These are phyloP conservation scores for Nannochloropsis oceanica DNA, from an alignment of 108 stramenopile genomes.

Conservation along the genomic window DNA sequence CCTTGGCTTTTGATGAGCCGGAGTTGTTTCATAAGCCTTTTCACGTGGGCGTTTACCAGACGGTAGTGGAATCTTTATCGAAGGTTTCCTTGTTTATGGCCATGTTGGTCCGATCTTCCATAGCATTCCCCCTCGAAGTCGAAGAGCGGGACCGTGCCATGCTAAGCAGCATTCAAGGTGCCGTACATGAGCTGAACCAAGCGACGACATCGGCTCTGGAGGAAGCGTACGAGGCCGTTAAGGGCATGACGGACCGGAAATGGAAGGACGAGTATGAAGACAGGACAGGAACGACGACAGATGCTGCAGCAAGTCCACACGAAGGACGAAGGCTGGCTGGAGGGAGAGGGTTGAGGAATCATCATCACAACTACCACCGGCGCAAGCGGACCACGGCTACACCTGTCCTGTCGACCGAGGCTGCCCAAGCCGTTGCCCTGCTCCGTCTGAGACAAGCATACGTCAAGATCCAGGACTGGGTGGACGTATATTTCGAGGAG, in stretches of 20 bases:
- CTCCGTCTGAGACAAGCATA: not conserved
- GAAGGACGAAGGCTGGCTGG: not conserved
- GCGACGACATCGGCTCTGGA: not conserved
- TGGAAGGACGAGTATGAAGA: not conserved
- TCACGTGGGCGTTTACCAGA: not conserved
- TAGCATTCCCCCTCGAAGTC: not conserved
- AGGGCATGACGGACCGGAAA: not conserved
- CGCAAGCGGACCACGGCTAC: not conserved
- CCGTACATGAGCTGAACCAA: not conserved
- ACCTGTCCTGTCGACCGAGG: not conserved
- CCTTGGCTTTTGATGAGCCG: not conserved
- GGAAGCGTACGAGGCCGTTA: not conserved
- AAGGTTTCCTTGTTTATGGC: not conserved
- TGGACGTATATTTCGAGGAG: not conserved
- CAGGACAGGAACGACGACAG: not conserved
- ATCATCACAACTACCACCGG: not conserved
- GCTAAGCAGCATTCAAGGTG: not conserved
- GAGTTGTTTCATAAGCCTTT: not conserved
- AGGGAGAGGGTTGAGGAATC: not conserved
- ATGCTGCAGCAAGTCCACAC: not conserved
- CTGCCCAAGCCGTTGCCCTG: not conserved
- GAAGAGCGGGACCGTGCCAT: not conserved
- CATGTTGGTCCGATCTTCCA: not conserved
- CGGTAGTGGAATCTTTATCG: not conserved
- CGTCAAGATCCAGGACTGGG: not conserved